A percentile compares a stretch with the other conserved stretches of the same genome.
Evolutionary conservation across 164 flowering plant species (phyloP).

Genomic region (Cinnamomum chago): DNA sequence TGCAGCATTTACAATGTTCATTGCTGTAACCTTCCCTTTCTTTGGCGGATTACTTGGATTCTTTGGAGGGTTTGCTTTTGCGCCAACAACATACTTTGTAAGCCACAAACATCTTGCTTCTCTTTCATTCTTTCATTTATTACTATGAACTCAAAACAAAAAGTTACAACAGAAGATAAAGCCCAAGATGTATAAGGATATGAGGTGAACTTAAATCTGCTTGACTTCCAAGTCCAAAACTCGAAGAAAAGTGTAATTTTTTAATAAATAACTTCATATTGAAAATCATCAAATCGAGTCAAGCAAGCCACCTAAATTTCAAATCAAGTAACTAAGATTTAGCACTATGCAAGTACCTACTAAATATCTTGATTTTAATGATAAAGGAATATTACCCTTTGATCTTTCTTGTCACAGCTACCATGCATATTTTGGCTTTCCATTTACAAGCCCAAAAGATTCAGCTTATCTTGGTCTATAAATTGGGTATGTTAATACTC

Average conservation of each 20-base stretch:
- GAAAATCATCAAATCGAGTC: neutral
- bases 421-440: conserved; percentile 75
- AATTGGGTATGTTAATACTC: conserved; percentile 43
- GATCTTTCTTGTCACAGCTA: conserved; percentile 34
- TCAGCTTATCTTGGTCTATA: conserved; percentile 48
- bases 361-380: neutral
- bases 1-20: conserved; percentile 68
- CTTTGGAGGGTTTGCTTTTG: conserved; percentile 73
- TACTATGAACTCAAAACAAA: neutral
- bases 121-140: neutral
- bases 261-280: too few species aligned
- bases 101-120: conserved; percentile 10
- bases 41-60: conserved; percentile 70
- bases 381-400: neutral
- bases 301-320: neutral
- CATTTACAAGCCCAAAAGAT: conserved; percentile 52
- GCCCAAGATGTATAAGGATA: neutral
- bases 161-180: neutral
- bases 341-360: neutral
- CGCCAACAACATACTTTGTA: conserved; percentile 62
- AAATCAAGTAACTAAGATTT: too few species aligned
- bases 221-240: neutral
- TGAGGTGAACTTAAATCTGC: neutral
- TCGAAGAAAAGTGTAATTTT: neutral
- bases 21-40: conserved; percentile 65